Evolutionary conservation across 2,329 filamentous ascomycete species (phyloP).

Genomic region (Fusarium gaditjirri): DNA sequence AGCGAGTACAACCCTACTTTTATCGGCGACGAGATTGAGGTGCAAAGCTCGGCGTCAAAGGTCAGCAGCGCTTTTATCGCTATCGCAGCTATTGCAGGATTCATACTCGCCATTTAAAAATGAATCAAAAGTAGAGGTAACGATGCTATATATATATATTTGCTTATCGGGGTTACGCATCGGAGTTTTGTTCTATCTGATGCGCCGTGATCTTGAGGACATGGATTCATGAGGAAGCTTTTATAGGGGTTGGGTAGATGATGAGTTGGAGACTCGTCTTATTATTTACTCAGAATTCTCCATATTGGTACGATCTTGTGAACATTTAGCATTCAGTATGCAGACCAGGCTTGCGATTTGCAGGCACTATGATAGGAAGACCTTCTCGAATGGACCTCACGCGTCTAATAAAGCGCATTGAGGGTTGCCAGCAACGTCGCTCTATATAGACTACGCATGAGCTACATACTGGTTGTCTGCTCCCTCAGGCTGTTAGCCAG

Average conservation of each 20-base stretch:
- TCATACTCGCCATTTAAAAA: conserved; percentile 33
- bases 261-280: conserved; percentile 17
- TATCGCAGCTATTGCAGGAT: conserved; percentile 31
- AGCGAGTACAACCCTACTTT: conserved; percentile 49
- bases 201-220: conserved; percentile 19
- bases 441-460: background rate
- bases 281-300: conserved; percentile 8
- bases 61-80: conserved; percentile 27
- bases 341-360: background rate
- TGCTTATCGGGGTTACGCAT: conserved; percentile 7
- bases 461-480: background rate
- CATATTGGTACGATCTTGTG: background rate
- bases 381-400: background rate
- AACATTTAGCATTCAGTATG: background rate
- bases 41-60: conserved; percentile 38
- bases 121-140: background rate
- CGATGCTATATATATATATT: background rate
- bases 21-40: conserved; percentile 42
- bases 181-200: conserved; percentile 29
- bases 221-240: conserved; percentile 21
- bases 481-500: background rate
- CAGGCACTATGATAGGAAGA: background rate
- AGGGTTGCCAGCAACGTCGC: background rate
- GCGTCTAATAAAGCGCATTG: rapidly evolving
- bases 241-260: conserved; percentile 23